Conservation (phyloP, 1,284 basidiomycete genomes). For the Heterobasidion parviporum region DNA sequence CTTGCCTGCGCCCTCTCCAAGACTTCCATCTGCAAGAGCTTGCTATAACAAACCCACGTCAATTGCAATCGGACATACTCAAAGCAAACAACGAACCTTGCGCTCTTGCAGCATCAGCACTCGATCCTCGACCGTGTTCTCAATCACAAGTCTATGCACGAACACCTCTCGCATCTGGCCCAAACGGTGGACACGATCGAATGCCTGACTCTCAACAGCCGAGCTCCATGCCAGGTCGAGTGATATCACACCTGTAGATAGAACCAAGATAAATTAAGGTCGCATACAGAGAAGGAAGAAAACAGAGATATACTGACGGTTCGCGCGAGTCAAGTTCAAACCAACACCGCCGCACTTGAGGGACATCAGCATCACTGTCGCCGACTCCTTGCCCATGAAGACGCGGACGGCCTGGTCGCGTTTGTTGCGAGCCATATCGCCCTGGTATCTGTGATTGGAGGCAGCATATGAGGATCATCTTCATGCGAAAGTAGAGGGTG, state of each 20-base stretch:
- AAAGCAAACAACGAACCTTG: slow-evolving; percentile 28
- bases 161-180: slow-evolving; percentile 46
- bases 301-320: slow-evolving; percentile 22
- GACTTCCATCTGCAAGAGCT: slow-evolving; percentile 47
- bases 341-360: slow-evolving; percentile 55
- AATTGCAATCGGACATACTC: background rate
- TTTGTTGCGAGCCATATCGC: slow-evolving; percentile 43
- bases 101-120: slow-evolving; percentile 48
- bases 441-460: slow-evolving; percentile 36
- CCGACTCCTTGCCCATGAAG: slow-evolving; percentile 51
- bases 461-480: background rate
- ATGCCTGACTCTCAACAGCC: slow-evolving; percentile 48
- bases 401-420: slow-evolving; percentile 42
- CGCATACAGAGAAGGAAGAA: no score
- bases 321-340: slow-evolving; percentile 51
- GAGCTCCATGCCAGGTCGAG: slow-evolving; percentile 55
- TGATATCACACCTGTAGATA: slow-evolving; percentile 35
- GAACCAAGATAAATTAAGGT: no score
- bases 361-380: slow-evolving; percentile 48
- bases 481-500: background rate
- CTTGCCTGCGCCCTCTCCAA: slow-evolving; percentile 50
- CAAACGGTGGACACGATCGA: slow-evolving; percentile 41
- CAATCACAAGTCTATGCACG: slow-evolving; percentile 53
- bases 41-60: slow-evolving; percentile 14
- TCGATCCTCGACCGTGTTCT: slow-evolving; percentile 52